Base-by-base conservation (phyloP, 192 early-diverging fungal species). In the Podila minutissima region DNA sequence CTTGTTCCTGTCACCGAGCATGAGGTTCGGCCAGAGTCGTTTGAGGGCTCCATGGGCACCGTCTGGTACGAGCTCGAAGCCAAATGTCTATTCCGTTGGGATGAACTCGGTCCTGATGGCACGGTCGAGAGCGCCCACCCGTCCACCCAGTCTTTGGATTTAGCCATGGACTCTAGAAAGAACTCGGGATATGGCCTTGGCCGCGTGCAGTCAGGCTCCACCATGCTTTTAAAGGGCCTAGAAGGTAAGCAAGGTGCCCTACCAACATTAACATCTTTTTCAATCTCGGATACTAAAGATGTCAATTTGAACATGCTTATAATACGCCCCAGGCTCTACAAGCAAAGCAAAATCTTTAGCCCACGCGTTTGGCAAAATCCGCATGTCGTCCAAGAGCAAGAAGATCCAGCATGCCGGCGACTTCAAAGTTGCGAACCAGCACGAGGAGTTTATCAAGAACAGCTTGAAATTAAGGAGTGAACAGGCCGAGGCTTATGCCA, bases 41-140 rank as follows among this genome's bases (percentile, higher is more conserved):
- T 78, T 49, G 75, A 78, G 33, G 75, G 75, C 9, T 53, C 64
- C 1, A 71, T 78, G 75, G 75, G 75, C 8, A 49, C 66, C 22
- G 69, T 78, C 12, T 78, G 75, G 75, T 78, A 78, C 37, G 75
- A 78, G 59, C 75, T 78, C 6, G 75, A 78, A 59, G 75, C 75
- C 19, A 78, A 78, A 58, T 78, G 75, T 59, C 37, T 62, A 12
- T 78, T 78, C 59, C 69, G 75, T 9, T 78, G 75, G 75, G 75
- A 78, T 28, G 64, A 78, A 15, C 32, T 78, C 6, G 69, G 67
- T n/a, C 13, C 50, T 0, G 51, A 78, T 31, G 75, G 69, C 9
- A 19, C 60, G 0, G 64, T 67, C 17, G 41, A 57, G 22, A 37
- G 26, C n/a, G 5, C 12, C 66, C 15, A 15, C 33, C 31, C 33